A percentile compares a stretch with the other conserved stretches of the same genome.
Conservation (phyloP, 2,329 filamentous ascomycete genomes). For the Clathrospora elynae region DNA sequence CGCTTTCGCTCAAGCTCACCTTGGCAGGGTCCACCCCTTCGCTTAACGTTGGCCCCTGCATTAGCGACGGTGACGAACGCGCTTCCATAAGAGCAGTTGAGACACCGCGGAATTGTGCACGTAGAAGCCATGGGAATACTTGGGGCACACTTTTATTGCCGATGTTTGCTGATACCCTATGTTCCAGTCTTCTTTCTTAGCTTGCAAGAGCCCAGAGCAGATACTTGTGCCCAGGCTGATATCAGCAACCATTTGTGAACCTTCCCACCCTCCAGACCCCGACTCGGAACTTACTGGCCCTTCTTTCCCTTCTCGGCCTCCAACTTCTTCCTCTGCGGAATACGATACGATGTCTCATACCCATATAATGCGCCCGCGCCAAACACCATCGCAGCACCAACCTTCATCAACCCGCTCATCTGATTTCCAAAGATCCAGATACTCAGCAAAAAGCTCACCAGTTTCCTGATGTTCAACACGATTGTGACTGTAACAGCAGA, state of each 20-base stretch:
- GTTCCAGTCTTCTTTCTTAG: no score
- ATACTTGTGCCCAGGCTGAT: no score
- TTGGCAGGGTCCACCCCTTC: slow-evolving; percentile 23
- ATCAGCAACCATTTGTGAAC: background rate
- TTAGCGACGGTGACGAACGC: no score
- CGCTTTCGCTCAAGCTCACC: no score
- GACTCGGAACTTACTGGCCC: slow-evolving; percentile 22
- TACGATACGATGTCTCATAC: slow-evolving; percentile 64
- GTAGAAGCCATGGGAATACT: no score
- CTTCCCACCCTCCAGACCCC: background rate
- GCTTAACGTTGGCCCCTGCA: slow-evolving; percentile 14
- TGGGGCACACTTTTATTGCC: no score
- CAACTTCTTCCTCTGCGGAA: slow-evolving; percentile 48
- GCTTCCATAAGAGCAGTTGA: no score
- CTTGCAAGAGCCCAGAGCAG: no score
- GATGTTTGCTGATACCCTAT: no score
- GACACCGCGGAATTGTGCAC: no score
- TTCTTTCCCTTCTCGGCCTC: slow-evolving; percentile 34
- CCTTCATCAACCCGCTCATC: slow-evolving; percentile 73
- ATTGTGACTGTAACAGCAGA: slow-evolving; percentile 96
- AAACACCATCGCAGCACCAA: slow-evolving; percentile 87
- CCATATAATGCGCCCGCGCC: slow-evolving; percentile 89
- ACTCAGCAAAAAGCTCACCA: slow-evolving; percentile 87
- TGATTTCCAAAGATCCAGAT: slow-evolving; percentile 93
- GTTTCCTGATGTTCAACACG: slow-evolving; percentile 91